phyloP scores from a whole-genome alignment of 2,329 filamentous ascomycete genomes.

The Fusarium verticillioides region DNA sequence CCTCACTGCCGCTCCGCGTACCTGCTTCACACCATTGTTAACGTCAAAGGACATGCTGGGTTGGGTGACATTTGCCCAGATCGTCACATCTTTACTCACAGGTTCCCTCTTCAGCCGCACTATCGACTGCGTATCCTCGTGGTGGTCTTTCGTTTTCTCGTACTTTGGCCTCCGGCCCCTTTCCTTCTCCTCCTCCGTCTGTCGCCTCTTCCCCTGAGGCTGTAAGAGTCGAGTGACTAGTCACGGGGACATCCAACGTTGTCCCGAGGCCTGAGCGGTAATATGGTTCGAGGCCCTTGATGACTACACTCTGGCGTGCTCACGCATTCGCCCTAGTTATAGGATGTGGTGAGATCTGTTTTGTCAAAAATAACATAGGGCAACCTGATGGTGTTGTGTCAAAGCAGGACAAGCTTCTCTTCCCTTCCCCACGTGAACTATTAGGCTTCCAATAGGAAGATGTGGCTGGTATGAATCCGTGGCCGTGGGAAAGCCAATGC shows the following conservation, averaged over 20 bases:
- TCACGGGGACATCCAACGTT: conserved; percentile 41
- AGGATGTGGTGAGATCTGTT: conserved; percentile 30
- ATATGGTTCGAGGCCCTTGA: conserved; percentile 40
- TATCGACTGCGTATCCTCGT: conserved; percentile 18
- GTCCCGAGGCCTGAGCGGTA: conserved; percentile 38
- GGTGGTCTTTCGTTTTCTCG: conserved; percentile 5
- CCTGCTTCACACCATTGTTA: conserved; percentile 31
- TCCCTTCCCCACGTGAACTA: conserved; percentile 42
- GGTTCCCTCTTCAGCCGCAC: conserved; percentile 20
- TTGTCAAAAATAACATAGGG: conserved; percentile 36
- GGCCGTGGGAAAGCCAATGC: conserved; percentile 40
- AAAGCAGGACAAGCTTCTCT: conserved; percentile 39
- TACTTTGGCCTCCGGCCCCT: conserved; percentile 29
- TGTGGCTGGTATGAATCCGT: conserved; percentile 36
- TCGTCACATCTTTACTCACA: conserved; percentile 41
- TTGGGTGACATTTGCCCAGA: conserved; percentile 40
- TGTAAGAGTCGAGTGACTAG: conserved; percentile 39
- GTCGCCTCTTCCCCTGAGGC: conserved; percentile 22
- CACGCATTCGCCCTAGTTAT: conserved; percentile 23
- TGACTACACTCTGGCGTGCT: conserved; percentile 37
- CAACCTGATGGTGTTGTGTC: conserved; percentile 30
- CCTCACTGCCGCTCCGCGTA: conserved; percentile 26
- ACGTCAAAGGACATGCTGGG: conserved; percentile 39
- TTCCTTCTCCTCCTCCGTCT: conserved; percentile 21
- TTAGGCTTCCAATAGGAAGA: conserved; percentile 41